Base-by-base conservation (phyloP, 2,329 filamentous ascomycete species). In the Geosmithia flava region DNA sequence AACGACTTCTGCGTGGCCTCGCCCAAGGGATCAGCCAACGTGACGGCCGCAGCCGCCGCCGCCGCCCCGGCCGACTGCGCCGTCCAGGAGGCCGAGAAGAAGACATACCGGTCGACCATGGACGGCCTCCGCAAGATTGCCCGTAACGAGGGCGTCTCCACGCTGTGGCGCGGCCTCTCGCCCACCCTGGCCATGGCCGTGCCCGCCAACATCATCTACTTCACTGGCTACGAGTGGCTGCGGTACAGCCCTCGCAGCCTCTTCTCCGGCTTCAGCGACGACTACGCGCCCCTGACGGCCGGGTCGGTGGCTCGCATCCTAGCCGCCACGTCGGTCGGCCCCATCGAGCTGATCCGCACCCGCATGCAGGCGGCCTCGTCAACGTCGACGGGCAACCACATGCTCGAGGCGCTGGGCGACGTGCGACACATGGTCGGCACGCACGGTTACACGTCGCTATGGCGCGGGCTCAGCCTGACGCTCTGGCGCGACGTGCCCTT, bases 401-500 rank as follows among this genome's bases (percentile, higher is more conserved):
- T 97, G 55, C 74, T 80, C 47, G 83, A 89, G 48, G 95, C 93
- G 0, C 73, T 95, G 49, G 70, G 77, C 41, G 85, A 85, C 3
- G 66, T 97, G 29, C 72, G 79, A 54, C 80, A 85, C 30, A 93
- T 96, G 87, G 87, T 95, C 1, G 73, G 74, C 10, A 67, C 69
- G 0, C 76, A 87, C 52, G 93, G 93, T 2, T 88, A 93, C 55
- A 74, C 75, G 1, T 87, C 89, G 2, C 70, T 98, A 0, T 98
- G 93, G 93, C 77, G 91, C 49, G 93, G 93, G 0, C 68, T 98
- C 48, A 89, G 84, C 0, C 70, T 98, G 56, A 97, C 91, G 0
- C 76, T 98, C 50, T 98, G 93, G 93, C 78, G 93, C 53, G 93
- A 98, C 60, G 93, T 97, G 0, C 93, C 93, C 0, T 98, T 98